These are phyloP conservation scores for Tolypocladium ophioglossoides DNA, from an alignment of 2,329 filamentous ascomycete species.

Conservation along the genomic window DNA sequence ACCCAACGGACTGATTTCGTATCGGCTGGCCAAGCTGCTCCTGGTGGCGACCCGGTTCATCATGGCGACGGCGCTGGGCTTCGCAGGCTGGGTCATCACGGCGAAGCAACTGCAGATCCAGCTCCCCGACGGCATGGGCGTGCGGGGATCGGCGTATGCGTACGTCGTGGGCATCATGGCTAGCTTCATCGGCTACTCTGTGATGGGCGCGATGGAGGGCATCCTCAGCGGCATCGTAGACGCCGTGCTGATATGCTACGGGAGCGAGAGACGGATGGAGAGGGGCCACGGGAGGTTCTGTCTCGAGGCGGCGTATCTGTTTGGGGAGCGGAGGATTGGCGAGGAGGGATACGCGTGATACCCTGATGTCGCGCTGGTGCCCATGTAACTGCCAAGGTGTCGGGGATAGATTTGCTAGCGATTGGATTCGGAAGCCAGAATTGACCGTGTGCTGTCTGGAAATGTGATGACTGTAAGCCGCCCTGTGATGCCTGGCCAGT, in stretches of 20 bases:
- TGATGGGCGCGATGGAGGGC: conserved; percentile 83
- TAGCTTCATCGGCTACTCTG: conserved; percentile 88
- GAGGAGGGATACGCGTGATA: conserved; percentile 7
- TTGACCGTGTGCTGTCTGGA: background rate
- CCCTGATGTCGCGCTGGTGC: background rate
- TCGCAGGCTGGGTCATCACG: conserved; percentile 93
- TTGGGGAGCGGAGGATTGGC: conserved; percentile 50
- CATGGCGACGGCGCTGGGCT: conserved; percentile 81
- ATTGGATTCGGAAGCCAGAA: background rate
- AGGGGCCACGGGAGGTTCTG: conserved; percentile 69
- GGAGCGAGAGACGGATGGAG: conserved; percentile 67
- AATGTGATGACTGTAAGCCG: background rate
- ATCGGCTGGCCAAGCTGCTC: conserved; percentile 82
- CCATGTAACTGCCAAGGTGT: background rate
- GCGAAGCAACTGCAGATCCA: conserved; percentile 64
- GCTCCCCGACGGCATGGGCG: conserved; percentile 38
- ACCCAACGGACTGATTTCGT: conserved; percentile 60
- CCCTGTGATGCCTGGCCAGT: too few relatives aligned
- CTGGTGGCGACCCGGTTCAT: conserved; percentile 85
- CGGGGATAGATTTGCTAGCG: background rate
- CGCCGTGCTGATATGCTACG: conserved; percentile 86
- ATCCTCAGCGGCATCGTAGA: conserved; percentile 81
- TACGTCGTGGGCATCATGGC: conserved; percentile 91
- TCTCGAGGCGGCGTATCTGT: conserved; percentile 80
- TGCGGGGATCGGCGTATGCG: conserved; percentile 79